These are phyloP conservation scores for Lentinula edodes DNA, from an alignment of 768 basidiomycete species.

Conservation along the genomic window DNA sequence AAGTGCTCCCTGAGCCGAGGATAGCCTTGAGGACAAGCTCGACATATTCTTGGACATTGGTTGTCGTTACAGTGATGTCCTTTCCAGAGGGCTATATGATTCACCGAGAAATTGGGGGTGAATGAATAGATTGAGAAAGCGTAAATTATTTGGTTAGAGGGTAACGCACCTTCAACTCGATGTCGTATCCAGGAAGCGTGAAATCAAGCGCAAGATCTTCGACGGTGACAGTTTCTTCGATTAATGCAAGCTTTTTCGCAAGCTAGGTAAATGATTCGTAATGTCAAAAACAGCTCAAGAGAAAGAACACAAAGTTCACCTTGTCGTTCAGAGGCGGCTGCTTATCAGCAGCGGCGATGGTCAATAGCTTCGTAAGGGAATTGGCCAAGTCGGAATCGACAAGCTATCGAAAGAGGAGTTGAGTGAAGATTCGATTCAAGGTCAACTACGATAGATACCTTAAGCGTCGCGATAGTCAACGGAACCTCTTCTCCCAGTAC, in stretches of 20 bases:
- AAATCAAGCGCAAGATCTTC: slow-evolving; percentile 94
- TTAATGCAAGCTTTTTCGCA: slow-evolving; percentile 48
- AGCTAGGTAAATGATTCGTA: slow-evolving; percentile 26
- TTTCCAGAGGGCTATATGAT: slow-evolving; percentile 64
- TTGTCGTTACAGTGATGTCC: slow-evolving; percentile 74
- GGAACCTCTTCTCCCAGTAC: slow-evolving; percentile 85
- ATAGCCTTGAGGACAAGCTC: slow-evolving; percentile 83
- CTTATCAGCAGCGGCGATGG: slow-evolving; percentile 43
- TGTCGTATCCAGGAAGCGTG: slow-evolving; percentile 92
- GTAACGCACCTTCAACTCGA: slow-evolving; percentile 72
- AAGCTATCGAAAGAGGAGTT: slow-evolving; percentile 41
- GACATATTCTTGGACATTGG: slow-evolving; percentile 89
- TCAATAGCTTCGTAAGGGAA: slow-evolving; percentile 77
- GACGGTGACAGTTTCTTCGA: slow-evolving; percentile 56
- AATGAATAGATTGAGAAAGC: too few relatives aligned
- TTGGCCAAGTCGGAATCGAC: slow-evolving; percentile 84
- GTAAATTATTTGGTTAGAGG: neutral
- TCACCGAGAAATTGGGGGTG: too few relatives aligned
- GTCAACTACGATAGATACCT: slow-evolving; percentile 33
- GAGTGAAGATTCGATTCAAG: neutral
- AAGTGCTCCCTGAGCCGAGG: slow-evolving; percentile 69
- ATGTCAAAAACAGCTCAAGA: neutral
- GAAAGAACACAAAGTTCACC: slow-evolving; percentile 26
- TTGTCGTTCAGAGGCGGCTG: slow-evolving; percentile 39
- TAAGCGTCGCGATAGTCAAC: slow-evolving; percentile 75